Percentiles rank a stretch among this genome's conserved stretches.
Conservation (phyloP, 192 early-diverging fungal genomes). For the Cetraspora pellucida region DNA sequence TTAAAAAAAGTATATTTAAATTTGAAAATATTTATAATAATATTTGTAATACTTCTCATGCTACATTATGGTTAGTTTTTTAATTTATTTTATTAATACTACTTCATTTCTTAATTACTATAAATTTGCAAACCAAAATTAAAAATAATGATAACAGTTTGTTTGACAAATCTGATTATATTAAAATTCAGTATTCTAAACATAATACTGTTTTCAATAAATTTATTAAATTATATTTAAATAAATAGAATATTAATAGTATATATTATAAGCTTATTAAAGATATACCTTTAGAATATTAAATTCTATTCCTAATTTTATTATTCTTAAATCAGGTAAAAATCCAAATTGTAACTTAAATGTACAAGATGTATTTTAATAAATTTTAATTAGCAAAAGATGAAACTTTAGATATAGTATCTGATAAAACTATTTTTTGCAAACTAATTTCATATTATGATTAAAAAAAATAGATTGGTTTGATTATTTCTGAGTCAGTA, state of each 20-base stretch:
- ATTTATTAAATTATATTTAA: not conserved
- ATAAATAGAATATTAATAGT: not conserved
- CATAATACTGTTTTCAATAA: not conserved
- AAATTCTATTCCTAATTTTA: not conserved
- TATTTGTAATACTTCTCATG: not conserved
- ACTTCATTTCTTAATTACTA: too few species aligned
- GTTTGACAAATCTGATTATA: not conserved
- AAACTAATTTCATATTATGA: not conserved
- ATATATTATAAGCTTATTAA: not conserved
- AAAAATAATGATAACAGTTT: too few species aligned
- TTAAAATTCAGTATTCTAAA: not conserved
- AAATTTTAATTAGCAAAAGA: not conserved
- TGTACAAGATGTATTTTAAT: constrained; percentile 8
- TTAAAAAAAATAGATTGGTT: not conserved
- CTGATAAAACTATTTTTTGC: not conserved
- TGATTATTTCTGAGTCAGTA: not conserved
- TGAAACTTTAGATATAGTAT: not conserved
- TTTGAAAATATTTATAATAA: not conserved
- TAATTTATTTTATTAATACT: too few species aligned
- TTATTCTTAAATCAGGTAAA: not conserved
- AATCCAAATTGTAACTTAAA: constrained; percentile 1
- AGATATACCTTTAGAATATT: not conserved
- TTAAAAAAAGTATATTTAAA: not conserved
- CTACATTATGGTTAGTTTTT: too few species aligned
- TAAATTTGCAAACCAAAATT: not conserved